phyloP scores from a whole-genome alignment of 768 basidiomycete genomes.

The Xerocomellus intermedius region DNA sequence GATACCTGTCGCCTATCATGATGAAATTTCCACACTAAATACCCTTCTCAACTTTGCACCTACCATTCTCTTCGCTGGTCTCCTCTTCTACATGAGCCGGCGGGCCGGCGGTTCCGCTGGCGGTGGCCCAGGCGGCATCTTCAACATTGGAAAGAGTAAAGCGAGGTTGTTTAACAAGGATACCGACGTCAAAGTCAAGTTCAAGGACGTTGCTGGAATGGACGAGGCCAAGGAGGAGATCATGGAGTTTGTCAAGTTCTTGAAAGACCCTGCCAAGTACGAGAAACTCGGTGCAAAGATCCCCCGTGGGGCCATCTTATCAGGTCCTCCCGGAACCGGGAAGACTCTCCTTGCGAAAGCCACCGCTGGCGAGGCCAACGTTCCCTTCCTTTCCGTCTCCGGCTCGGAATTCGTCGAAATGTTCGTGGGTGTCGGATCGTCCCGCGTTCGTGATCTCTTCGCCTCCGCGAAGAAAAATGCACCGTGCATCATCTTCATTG shows the following conservation, averaged over 20 bases:
- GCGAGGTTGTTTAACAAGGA: conserved; percentile 98
- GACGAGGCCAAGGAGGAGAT: conserved; percentile 99
- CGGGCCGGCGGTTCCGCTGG: conserved; percentile 60
- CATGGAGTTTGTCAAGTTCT: conserved; percentile 99
- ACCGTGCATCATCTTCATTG: conserved; percentile 97
- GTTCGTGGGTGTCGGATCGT: conserved; percentile 99
- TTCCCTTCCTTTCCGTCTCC: conserved; percentile 97
- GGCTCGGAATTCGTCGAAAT: conserved; percentile 99
- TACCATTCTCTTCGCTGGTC: conserved; percentile 87
- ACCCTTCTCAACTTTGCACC: conserved; percentile 90
- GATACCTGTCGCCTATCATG: conserved; percentile 95
- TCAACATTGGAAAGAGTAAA: conserved; percentile 93
- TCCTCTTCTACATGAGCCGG: conserved; percentile 84
- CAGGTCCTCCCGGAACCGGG: conserved; percentile 96
- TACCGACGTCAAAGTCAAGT: conserved; percentile 88
- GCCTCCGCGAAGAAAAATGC: conserved; percentile 97
- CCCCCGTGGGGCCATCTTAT: conserved; percentile 90
- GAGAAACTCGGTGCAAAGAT: conserved; percentile 98
- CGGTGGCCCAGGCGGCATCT: conserved; percentile 83
- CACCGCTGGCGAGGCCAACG: conserved; percentile 95
- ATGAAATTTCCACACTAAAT: conserved; percentile 83
- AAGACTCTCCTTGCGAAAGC: conserved; percentile 98
- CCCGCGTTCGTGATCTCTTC: conserved; percentile 95
- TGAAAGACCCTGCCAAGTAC: conserved; percentile 93
- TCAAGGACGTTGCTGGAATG: conserved; percentile 98